Evolutionary conservation across 108 stramenopile species (phyloP).

Genomic region (Nitzschia putrida): DNA sequence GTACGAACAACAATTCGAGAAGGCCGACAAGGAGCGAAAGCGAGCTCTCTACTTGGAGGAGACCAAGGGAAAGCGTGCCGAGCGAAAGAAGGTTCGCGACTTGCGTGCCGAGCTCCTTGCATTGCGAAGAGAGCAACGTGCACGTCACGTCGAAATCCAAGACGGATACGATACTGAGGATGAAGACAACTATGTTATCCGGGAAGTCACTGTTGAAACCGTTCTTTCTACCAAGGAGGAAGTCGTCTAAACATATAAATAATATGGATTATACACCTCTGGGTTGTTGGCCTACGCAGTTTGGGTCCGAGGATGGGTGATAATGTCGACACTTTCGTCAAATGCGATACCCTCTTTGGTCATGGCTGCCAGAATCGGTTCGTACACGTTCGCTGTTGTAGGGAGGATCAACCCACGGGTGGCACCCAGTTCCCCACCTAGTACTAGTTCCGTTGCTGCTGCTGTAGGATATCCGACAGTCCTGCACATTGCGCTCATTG

Average conservation of each 20-base stretch:
- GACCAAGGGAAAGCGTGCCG: constrained; percentile 83
- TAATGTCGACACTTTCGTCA: constrained; percentile 24
- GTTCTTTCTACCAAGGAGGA: constrained; percentile 85
- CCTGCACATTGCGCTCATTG: constrained; percentile 72
- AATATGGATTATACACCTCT: background rate
- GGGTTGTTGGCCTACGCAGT: background rate
- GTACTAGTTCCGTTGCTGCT: constrained; percentile 56
- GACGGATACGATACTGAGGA: constrained; percentile 88
- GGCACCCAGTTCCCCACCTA: constrained; percentile 39
- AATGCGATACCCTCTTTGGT: constrained; percentile 44
- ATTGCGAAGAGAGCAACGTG: constrained; percentile 58
- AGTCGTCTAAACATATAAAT: constrained; percentile 36
- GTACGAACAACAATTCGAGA: constrained; percentile 97
- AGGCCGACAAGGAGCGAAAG: constrained; percentile 90
- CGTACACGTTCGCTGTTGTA: constrained; percentile 29
- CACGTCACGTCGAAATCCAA: constrained; percentile 64
- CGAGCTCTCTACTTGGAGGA: constrained; percentile 73
- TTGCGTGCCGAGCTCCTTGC: constrained; percentile 61
- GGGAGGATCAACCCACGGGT: constrained; percentile 35
- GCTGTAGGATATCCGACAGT: constrained; percentile 79
- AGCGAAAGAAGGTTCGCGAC: constrained; percentile 67
- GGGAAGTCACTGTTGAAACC: constrained; percentile 74
- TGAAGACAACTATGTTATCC: constrained; percentile 64
- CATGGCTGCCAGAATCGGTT: constrained; percentile 25
- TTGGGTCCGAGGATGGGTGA: background rate